These are phyloP conservation scores for Acacia acuminata DNA, from an alignment of 306 rosid genomes.

Conservation along the genomic window DNA sequence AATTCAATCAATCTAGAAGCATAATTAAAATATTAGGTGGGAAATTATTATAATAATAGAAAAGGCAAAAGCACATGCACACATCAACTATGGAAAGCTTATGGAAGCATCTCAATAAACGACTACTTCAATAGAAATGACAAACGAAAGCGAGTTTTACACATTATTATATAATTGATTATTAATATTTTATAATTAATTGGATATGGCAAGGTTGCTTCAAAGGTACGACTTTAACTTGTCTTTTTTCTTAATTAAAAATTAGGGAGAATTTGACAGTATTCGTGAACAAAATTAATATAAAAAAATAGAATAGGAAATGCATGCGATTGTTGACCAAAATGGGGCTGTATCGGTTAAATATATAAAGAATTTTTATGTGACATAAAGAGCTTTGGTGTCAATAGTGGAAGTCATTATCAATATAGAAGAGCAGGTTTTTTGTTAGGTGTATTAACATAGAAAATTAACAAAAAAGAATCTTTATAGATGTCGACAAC, in stretches of 20 bases:
- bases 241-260: neutral
- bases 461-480: neutral
- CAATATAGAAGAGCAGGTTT: conserved; percentile 10
- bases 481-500: neutral
- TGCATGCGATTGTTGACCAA: conserved; percentile 8
- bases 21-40: neutral
- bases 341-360: neutral
- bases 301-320: neutral
- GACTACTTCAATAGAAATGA: conserved; percentile 18
- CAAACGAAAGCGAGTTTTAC: neutral
- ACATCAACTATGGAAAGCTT: conserved; percentile 3
- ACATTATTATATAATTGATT: neutral
- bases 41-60: neutral
- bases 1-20: conserved; percentile 18
- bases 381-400: neutral
- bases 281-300: neutral
- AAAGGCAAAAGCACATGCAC: conserved; percentile 6
- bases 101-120: neutral
- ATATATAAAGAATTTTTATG: neutral
- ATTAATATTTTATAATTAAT: neutral
- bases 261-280: neutral
- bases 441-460: conserved; percentile 16
- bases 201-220: conserved; percentile 5
- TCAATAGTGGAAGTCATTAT: conserved; percentile 14
- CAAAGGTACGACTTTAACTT: conserved; percentile 7